phyloP scores from a whole-genome alignment of 176 grass and related monocot genomes.

The Rhynchospora breviuscula region DNA sequence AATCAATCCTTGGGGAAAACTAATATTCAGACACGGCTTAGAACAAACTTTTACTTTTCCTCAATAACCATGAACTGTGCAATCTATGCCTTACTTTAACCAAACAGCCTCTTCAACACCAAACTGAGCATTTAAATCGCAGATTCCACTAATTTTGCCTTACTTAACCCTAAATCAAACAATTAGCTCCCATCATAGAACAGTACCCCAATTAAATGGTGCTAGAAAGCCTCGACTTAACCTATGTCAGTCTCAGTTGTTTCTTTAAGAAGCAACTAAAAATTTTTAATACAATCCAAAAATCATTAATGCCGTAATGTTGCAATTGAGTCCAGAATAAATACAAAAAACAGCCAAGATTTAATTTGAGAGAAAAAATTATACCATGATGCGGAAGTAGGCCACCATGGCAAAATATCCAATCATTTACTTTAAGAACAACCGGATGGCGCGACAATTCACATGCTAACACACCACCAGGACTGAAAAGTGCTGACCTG shows the following conservation, averaged over 20 bases:
- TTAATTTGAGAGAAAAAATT: background rate
- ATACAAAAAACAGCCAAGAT: background rate
- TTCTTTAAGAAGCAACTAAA: background rate
- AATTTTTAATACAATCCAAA: background rate
- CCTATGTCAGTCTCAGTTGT: background rate
- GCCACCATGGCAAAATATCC: constrained; percentile 95
- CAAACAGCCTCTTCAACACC: background rate
- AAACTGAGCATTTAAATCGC: background rate
- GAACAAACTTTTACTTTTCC: background rate
- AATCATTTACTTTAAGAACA: constrained; percentile 74
- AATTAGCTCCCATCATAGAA: background rate
- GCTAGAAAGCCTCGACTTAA: background rate
- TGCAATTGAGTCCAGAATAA: background rate
- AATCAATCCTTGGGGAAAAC: background rate
- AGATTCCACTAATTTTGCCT: background rate
- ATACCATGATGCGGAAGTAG: constrained; percentile 96
- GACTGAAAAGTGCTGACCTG: constrained; percentile 72
- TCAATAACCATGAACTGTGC: background rate
- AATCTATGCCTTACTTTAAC: constrained; percentile 7
- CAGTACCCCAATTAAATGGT: background rate
- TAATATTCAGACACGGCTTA: background rate
- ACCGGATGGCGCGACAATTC: constrained; percentile 79
- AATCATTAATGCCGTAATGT: background rate
- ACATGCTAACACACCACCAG: constrained; percentile 60
- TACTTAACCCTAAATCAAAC: background rate